Percentiles rank a stretch among this genome's conserved stretches.
phyloP scores from a whole-genome alignment of 208 protist genomes.

The Crithidia mellificae region DNA sequence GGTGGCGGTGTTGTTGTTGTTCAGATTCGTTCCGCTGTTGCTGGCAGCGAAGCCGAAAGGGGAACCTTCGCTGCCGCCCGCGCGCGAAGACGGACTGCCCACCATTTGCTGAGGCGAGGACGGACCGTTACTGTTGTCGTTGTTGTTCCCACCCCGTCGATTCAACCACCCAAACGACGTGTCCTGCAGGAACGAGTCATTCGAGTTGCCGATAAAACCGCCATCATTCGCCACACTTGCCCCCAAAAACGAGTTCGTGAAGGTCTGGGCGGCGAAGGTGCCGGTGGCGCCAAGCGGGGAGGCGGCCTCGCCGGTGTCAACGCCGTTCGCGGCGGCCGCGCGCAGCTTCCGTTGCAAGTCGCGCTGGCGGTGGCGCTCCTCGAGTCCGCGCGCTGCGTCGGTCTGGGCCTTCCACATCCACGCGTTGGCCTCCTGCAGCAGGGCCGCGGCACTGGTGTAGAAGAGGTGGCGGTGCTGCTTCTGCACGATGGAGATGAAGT shows the following conservation, averaged over 20 bases:
- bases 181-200: slow-evolving; percentile 39
- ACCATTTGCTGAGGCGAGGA: slow-evolving; percentile 1
- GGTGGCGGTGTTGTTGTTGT: not conserved
- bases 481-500: slow-evolving; percentile 66
- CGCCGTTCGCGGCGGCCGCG: slow-evolving; percentile 8
- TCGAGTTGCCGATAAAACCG: slow-evolving; percentile 41
- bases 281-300: slow-evolving; percentile 3
- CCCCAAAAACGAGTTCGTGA: slow-evolving; percentile 14
- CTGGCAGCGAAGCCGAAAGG: not conserved
- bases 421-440: slow-evolving; percentile 58
- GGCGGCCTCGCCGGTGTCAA: slow-evolving; percentile 13
- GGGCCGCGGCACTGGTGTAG: slow-evolving; percentile 42
- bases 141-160: not conserved
- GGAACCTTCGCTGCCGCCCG: not conserved
- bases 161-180: slow-evolving; percentile 19
- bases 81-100: not conserved
- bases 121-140: not conserved
- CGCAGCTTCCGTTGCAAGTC: slow-evolving; percentile 15
- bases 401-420: slow-evolving; percentile 58
- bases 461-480: slow-evolving; percentile 61
- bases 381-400: slow-evolving; percentile 16
- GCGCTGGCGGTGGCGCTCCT: slow-evolving; percentile 24
- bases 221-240: slow-evolving; percentile 17
- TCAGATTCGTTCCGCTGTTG: slow-evolving; percentile 6
- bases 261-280: not conserved